These are phyloP conservation scores for Coniosporium apollinis DNA, from an alignment of 495 filamentous ascomycete genomes.

Conservation along the genomic window DNA sequence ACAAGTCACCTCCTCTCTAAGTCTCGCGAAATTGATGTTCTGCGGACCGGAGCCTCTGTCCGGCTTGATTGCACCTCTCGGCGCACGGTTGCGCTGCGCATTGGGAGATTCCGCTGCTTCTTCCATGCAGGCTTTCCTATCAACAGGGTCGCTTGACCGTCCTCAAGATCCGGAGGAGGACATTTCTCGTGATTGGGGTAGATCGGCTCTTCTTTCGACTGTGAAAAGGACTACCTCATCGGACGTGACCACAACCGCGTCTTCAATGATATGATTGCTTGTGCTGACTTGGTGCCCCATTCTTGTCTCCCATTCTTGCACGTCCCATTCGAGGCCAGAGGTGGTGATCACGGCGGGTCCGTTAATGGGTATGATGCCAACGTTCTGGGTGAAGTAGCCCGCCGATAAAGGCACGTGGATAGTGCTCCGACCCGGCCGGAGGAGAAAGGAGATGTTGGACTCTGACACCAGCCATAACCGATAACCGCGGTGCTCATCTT, in stretches of 20 bases:
- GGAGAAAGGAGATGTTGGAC: conserved; percentile 63
- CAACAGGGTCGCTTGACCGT: too few relatives aligned
- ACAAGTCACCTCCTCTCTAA: too few relatives aligned
- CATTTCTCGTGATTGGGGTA: too few relatives aligned
- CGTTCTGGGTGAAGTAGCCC: conserved; percentile 39
- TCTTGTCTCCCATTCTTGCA: conserved; percentile 57
- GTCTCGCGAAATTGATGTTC: too few relatives aligned
- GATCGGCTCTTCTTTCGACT: conserved; percentile 33
- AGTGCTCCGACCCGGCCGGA: conserved; percentile 47
- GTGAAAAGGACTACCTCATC: conserved; percentile 68
- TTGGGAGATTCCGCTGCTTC: too few relatives aligned
- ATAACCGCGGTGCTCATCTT: conserved; percentile 13
- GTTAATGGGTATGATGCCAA: conserved; percentile 73
- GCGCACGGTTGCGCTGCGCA: too few relatives aligned
- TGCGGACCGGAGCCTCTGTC: too few relatives aligned
- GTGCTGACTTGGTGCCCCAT: conserved; percentile 81
- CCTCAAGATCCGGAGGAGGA: too few relatives aligned
- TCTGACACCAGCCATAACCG: conserved; percentile 46
- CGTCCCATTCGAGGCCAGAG: conserved; percentile 76
- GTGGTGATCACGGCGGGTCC: conserved; percentile 59
- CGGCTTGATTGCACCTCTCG: too few relatives aligned
- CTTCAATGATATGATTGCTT: conserved; percentile 62
- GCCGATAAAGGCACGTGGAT: conserved; percentile 41
- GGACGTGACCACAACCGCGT: conserved; percentile 41
- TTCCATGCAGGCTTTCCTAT: too few relatives aligned